Evolutionary conservation across 2,329 filamentous ascomycete genomes (phyloP), one percentile per base, ranked within the genome.

Genomic region (Neonectria hederae): DNA sequence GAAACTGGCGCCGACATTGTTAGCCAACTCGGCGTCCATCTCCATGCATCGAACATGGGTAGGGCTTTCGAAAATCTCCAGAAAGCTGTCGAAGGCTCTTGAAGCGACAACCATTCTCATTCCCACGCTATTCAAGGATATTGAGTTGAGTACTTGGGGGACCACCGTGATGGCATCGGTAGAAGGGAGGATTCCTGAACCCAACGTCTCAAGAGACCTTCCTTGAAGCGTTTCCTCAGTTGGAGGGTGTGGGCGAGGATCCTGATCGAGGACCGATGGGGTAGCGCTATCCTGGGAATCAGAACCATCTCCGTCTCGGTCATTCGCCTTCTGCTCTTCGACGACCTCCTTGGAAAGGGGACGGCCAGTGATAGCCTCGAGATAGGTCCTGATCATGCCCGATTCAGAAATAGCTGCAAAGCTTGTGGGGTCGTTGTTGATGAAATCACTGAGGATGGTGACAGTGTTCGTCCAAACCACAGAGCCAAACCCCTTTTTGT

Each of bases 401-500:
- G 96, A 95, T 80, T 99, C 96, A 14, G 93, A 93, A 69, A 99
- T 96, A 24, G 97, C 93, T 28, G 93, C 91, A 77, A 97, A 99
- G 78, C 96, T 99, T 0, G 96, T 99, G 0, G 96, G 96, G 74
- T 99, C 96, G 75, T 98, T 97, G 80, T 99, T 97, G 73, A 99
- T 97, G 78, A 99, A 99, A 72, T 93, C 95, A 75, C 93, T 96
- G 54, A 99, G 83, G 61, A 97, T 95, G 59, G 91, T 94, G 66
- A 97, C 93, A 7, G 94, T 92, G 76, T 94, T 94, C 53, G 94
- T 97, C 96, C 96, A 99, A 5, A 98, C 93, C 63, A 96, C 91
- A 2, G 95, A 96, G 13, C 96, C 96, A 76, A 94, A 99, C 40
- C 90, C 84, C 56, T 84, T 84, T 40, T 92, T 90, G 72, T 97